Conservation (phyloP, 2,329 filamentous ascomycete genomes). For the Nigrograna mackinnonii region DNA sequence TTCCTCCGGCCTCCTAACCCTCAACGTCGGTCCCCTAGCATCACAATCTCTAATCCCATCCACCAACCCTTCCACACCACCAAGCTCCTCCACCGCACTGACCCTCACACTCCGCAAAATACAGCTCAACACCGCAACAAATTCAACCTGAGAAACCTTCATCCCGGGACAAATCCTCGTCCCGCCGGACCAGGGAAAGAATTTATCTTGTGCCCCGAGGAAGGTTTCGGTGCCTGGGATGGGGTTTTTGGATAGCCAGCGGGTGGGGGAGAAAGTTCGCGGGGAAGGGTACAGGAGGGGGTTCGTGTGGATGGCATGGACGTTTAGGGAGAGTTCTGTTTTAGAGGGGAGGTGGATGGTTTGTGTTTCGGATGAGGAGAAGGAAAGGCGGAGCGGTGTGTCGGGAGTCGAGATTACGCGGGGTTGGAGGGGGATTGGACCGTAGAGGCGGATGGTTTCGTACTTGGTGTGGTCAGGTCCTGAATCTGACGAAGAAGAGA, state of each 20-base stretch:
- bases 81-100: background rate
- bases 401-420: constrained; percentile 8
- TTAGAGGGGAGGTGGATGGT: constrained; percentile 13
- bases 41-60: constrained; percentile 10
- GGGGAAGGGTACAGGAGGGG: constrained; percentile 25
- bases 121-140: constrained; percentile 48
- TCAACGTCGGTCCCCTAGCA: constrained; percentile 14
- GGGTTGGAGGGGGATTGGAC: constrained; percentile 20
- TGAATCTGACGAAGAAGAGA: constrained; percentile 1
- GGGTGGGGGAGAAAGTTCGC: constrained; percentile 31
- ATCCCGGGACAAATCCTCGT: constrained; percentile 56
- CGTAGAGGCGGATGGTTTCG: constrained; percentile 31
- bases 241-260: constrained; percentile 26
- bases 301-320: constrained; percentile 30
- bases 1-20: constrained; percentile 13
- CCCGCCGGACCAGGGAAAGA: constrained; percentile 53
- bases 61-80: background rate
- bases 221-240: constrained; percentile 1
- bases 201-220: constrained; percentile 21
- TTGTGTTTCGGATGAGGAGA: background rate
- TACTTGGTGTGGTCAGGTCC: constrained; percentile 14
- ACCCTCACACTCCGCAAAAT: constrained; percentile 15
- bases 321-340: constrained; percentile 18
- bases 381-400: constrained; percentile 8
- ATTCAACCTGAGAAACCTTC: constrained; percentile 62